Conservation (phyloP, 768 basidiomycete species). For the Dioszegia crocea region DNA sequence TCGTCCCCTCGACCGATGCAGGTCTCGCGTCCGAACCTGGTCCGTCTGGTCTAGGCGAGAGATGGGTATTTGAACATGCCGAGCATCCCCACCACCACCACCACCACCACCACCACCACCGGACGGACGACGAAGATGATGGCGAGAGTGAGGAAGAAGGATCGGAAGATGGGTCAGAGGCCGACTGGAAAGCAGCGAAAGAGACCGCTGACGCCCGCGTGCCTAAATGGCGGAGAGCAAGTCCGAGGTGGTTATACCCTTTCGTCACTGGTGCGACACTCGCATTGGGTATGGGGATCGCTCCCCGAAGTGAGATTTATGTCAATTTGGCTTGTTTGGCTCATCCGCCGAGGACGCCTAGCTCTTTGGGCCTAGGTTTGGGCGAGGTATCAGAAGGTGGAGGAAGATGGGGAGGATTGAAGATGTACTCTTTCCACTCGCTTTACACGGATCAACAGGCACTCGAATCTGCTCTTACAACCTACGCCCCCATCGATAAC, state of each 20-base stretch:
- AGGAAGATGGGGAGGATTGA: neutral
- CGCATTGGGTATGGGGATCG: constrained; percentile 40
- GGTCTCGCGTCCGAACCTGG: constrained; percentile 11
- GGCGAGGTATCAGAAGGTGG: neutral
- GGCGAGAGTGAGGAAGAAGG: neutral
- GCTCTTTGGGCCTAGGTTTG: neutral
- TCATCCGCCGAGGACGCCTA: constrained; percentile 35
- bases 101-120: neutral
- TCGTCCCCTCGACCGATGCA: constrained; percentile 15
- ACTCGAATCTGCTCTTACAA: neutral
- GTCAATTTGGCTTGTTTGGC: constrained; percentile 49
- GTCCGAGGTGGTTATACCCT: constrained; percentile 38
- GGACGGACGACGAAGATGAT: neutral
- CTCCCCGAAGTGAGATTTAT: constrained; percentile 41
- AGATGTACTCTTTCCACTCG: neutral
- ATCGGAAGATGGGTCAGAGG: neutral
- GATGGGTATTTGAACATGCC: constrained; percentile 18
- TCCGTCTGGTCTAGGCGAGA: constrained; percentile 9
- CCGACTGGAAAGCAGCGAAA: constrained; percentile 7
- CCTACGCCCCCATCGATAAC: too few species aligned
- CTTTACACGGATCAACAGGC: neutral
- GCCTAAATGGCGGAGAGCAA: constrained; percentile 37
- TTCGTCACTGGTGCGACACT: constrained; percentile 39
- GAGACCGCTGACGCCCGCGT: constrained; percentile 21
- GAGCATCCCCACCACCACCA: neutral